Base-by-base conservation (phyloP, 306 rosid species). In the Cicer chorassanicum region DNA sequence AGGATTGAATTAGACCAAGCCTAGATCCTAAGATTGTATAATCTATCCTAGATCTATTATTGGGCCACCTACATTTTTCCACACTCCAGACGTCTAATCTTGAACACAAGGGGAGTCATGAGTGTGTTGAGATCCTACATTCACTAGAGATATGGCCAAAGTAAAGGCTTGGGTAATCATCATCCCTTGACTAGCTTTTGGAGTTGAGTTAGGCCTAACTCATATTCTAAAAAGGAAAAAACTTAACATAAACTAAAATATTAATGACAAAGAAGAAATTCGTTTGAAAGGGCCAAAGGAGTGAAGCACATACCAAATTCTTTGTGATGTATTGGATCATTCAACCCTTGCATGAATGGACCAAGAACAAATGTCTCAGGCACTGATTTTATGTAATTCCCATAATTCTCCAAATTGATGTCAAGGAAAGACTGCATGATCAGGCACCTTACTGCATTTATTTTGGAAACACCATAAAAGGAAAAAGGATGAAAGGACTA, bases 301-400 rank as follows among this genome's bases (percentile, higher is more conserved):
- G 48, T 46, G 13, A 84, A 76, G 57, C 54, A 81, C 87, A 54
- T 55, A 93, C 98, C 97, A 74, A 93, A 93, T 50, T 91, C 96
- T 83, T 88, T 91, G 86, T 93, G 97, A 68, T 93, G 98, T 78
- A 84, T 86, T 9, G 98, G 96, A 71, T 93, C 98, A 74, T 93
- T 93, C 79, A 93, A 45, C 65, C 92, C 97, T 82, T 83, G 88
- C 67, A 93, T 64, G 72, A 93, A 84, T 72, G 97, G 94, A 77
- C 97, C 97, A 48, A 91, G 88, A 66, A 93, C 75, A 87, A 93
- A 93, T 69, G 79, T 69, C 82, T 77, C 88, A 64, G 96, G 98
- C 77, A 93, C 88, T 10, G 86, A 82, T 53, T 82, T 85, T 70
- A 87, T 70, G 82, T 61, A 86, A 75, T 78, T 86, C 72, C 87